Conservation (phyloP, 2,329 filamentous ascomycete genomes). For the Aspergillus flavus region DNA sequence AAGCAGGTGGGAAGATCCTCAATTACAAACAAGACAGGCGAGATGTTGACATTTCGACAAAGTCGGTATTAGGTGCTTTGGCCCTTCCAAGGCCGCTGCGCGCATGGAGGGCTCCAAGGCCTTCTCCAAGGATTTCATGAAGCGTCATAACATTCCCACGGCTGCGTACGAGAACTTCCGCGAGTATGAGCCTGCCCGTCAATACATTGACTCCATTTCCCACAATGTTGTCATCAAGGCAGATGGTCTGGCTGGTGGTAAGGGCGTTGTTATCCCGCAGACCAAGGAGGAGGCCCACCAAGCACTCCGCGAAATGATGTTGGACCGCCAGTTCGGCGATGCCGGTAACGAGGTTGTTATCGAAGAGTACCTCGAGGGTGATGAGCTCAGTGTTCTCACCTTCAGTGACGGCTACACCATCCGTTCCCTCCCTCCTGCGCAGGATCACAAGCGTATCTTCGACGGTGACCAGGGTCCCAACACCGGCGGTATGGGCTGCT, state of each 20-base stretch:
- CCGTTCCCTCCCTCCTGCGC: conserved; percentile 81
- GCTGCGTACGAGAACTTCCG: conserved; percentile 88
- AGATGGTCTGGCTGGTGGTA: conserved; percentile 86
- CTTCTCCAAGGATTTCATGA: conserved; percentile 98
- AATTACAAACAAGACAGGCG: background rate
- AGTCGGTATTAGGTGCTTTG: conserved; percentile 79
- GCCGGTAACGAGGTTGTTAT: conserved; percentile 93
- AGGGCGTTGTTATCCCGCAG: conserved; percentile 88
- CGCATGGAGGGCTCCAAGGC: conserved; percentile 95
- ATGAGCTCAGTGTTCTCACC: conserved; percentile 87
- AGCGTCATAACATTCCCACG: conserved; percentile 83
- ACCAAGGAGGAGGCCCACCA: conserved; percentile 79
- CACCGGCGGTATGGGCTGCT: conserved; percentile 97
- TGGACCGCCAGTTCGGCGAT: conserved; percentile 79
- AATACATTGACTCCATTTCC: conserved; percentile 71
- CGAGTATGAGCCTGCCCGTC: conserved; percentile 69
- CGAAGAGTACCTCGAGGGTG: conserved; percentile 88
- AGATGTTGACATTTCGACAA: background rate
- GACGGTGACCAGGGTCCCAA: conserved; percentile 91
- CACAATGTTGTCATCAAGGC: conserved; percentile 92
- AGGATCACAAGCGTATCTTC: conserved; percentile 94
- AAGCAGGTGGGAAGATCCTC: conserved; percentile 47
- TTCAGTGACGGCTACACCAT: conserved; percentile 90
- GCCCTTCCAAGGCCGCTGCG: conserved; percentile 80
- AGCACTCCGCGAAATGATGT: conserved; percentile 87